phyloP scores from a whole-genome alignment of 371 early-diverging fungal species.

The Funneliformis caledonium region DNA sequence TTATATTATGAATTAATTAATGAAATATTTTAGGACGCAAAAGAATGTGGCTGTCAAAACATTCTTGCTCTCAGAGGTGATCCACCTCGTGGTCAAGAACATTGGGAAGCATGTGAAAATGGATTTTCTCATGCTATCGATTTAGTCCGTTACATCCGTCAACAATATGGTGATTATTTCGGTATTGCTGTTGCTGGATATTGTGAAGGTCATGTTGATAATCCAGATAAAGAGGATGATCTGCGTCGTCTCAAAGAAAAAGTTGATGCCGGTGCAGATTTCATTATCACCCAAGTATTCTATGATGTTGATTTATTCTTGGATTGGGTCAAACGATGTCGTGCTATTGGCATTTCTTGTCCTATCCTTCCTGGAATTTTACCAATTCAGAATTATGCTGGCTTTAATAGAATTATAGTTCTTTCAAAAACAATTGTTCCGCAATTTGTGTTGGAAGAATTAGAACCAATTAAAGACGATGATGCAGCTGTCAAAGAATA shows the following conservation, averaged over 20 bases:
- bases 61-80: slow-evolving; percentile 92
- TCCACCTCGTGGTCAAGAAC: slow-evolving; percentile 77
- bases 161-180: slow-evolving; percentile 87
- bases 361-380: slow-evolving; percentile 92
- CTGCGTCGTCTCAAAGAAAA: slow-evolving; percentile 77
- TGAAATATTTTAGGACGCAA: slow-evolving; percentile 60
- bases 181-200: slow-evolving; percentile 87
- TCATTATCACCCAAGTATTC: slow-evolving; percentile 88
- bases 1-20: slow-evolving; percentile 24
- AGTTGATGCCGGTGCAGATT: slow-evolving; percentile 87
- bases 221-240: slow-evolving; percentile 66
- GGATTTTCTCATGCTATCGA: slow-evolving; percentile 85
- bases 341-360: slow-evolving; percentile 68
- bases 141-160: slow-evolving; percentile 81
- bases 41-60: slow-evolving; percentile 86
- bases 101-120: slow-evolving; percentile 72
- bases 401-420: slow-evolving; percentile 81
- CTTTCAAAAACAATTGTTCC: slow-evolving; percentile 84
- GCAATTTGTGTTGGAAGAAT: slow-evolving; percentile 61
- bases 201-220: slow-evolving; percentile 75
- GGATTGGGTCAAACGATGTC: slow-evolving; percentile 73
- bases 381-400: slow-evolving; percentile 85
- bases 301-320: slow-evolving; percentile 83
- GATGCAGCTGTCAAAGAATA: slow-evolving; percentile 89
- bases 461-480: slow-evolving; percentile 91